A percentile compares a stretch with the other conserved stretches of the same genome.
Evolutionary conservation across 352 stramenopile species (phyloP).

Genomic region (Phytophthora capsici): DNA sequence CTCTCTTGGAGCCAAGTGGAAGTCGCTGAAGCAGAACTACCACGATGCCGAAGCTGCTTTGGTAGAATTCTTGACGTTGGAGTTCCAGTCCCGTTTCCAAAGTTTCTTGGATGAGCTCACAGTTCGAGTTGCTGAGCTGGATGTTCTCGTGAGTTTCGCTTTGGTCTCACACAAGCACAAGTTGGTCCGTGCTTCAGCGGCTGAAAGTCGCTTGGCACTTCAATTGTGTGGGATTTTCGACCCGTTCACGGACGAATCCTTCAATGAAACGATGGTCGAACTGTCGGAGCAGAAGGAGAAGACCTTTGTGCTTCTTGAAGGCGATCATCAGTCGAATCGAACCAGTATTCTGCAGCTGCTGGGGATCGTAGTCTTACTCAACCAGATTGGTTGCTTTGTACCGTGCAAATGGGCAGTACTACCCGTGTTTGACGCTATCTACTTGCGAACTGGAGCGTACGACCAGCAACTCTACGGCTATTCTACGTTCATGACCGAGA

Average conservation of each 20-base stretch:
- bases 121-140: constrained; percentile 31
- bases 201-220: background rate
- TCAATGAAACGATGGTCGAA: background rate
- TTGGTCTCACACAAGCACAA: constrained; percentile 39
- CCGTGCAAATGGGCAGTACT: constrained; percentile 47
- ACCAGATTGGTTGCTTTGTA: constrained; percentile 73
- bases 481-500: constrained; percentile 67
- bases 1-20: constrained; percentile 42
- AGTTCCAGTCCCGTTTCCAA: constrained; percentile 22
- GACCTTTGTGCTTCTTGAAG: constrained; percentile 39
- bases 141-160: constrained; percentile 48
- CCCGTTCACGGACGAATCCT: constrained; percentile 19
- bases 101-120: constrained; percentile 15
- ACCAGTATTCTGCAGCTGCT: constrained; percentile 27
- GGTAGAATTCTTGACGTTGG: constrained; percentile 20
- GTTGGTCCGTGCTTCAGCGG: constrained; percentile 30
- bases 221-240: constrained; percentile 24
- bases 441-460: constrained; percentile 46
- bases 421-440: constrained; percentile 52
- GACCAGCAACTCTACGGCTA: constrained; percentile 55
- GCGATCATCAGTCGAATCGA: constrained; percentile 2
- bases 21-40: constrained; percentile 29
- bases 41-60: constrained; percentile 28
- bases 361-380: constrained; percentile 46
- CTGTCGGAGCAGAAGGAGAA: constrained; percentile 16